A percentile compares a stretch with the other conserved stretches of the same genome.
These are phyloP conservation scores for Scheffersomyces cryptocercus DNA, from an alignment of 1,139 yeast genomes.

Conservation along the genomic window DNA sequence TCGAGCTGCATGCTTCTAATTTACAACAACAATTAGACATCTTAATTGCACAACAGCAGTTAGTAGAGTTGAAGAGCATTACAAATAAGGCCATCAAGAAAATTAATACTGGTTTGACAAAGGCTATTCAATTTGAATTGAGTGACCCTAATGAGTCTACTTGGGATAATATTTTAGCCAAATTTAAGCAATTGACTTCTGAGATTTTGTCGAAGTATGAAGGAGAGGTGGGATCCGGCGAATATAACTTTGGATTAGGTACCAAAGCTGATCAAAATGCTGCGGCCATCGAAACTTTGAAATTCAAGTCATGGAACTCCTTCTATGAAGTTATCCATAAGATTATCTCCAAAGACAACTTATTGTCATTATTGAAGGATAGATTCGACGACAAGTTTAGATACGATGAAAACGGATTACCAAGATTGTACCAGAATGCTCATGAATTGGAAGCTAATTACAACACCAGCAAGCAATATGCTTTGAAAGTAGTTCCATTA, in stretches of 20 bases:
- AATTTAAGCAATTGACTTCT: slow-evolving; percentile 45
- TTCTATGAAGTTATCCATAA: slow-evolving; percentile 63
- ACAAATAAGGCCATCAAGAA: slow-evolving; percentile 40
- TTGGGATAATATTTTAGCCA: slow-evolving; percentile 62
- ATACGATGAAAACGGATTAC: slow-evolving; percentile 81
- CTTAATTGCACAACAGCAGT: slow-evolving; percentile 39
- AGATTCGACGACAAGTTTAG: slow-evolving; percentile 80
- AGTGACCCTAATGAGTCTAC: slow-evolving; percentile 45
- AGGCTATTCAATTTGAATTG: slow-evolving; percentile 38
- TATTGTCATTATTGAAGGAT: slow-evolving; percentile 59
- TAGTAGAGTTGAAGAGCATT: slow-evolving; percentile 44
- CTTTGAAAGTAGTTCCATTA: slow-evolving; percentile 60
- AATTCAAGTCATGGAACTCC: slow-evolving; percentile 62
- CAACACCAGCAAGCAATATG: slow-evolving; percentile 55
- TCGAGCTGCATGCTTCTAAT: slow-evolving; percentile 11
- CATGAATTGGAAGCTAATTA: slow-evolving; percentile 72
- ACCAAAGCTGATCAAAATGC: slow-evolving; percentile 44
- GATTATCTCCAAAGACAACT: slow-evolving; percentile 57
- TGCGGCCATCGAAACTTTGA: slow-evolving; percentile 42
- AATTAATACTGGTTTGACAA: slow-evolving; percentile 39
- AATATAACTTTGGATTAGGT: slow-evolving; percentile 67
- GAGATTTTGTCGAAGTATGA: slow-evolving; percentile 21
- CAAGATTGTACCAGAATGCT: slow-evolving; percentile 76
- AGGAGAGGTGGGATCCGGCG: slow-evolving; percentile 15
- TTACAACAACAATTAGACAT: slow-evolving; percentile 24